Percentiles rank a stretch among this genome's conserved stretches.
These are phyloP conservation scores for Larix sibirica DNA, from an alignment of 83 land plant genomes.

Conservation along the genomic window DNA sequence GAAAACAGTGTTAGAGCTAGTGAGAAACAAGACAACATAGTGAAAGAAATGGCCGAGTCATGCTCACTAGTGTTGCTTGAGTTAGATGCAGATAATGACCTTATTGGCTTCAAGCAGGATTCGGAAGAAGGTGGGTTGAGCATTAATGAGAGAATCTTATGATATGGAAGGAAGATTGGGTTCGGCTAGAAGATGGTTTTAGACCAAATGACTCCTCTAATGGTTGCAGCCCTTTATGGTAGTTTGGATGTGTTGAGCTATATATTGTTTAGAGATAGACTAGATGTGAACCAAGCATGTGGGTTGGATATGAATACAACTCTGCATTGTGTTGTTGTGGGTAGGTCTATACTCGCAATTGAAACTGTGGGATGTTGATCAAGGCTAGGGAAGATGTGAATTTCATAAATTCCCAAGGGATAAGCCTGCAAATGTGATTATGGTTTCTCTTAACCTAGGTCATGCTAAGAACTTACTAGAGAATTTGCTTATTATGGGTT, in stretches of 20 bases:
- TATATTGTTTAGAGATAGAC: constrained; percentile 36
- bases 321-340: constrained; percentile 78
- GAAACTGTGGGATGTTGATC: constrained; percentile 55
- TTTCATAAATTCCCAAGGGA: constrained; percentile 33
- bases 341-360: constrained; percentile 49
- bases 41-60: constrained; percentile 35
- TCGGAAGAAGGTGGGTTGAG: constrained; percentile 40
- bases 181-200: constrained; percentile 53
- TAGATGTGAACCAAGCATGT: constrained; percentile 53
- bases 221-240: constrained; percentile 77
- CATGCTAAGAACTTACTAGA: constrained; percentile 29
- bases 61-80: constrained; percentile 57
- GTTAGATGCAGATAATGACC: constrained; percentile 69
- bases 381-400: constrained; percentile 55
- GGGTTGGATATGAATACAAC: constrained; percentile 65
- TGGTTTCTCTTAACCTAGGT: constrained; percentile 32
- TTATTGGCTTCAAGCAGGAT: constrained; percentile 39
- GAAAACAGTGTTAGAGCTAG: constrained; percentile 14
- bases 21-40: not conserved
- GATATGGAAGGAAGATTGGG: constrained; percentile 65
- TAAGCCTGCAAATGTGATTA: constrained; percentile 60
- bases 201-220: constrained; percentile 63
- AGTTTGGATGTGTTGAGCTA: constrained; percentile 52
- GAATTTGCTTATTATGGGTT: constrained; percentile 31
- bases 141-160: constrained; percentile 51